These are phyloP conservation scores for Somion occarium DNA, from an alignment of 1,284 basidiomycete species.

Conservation along the genomic window DNA sequence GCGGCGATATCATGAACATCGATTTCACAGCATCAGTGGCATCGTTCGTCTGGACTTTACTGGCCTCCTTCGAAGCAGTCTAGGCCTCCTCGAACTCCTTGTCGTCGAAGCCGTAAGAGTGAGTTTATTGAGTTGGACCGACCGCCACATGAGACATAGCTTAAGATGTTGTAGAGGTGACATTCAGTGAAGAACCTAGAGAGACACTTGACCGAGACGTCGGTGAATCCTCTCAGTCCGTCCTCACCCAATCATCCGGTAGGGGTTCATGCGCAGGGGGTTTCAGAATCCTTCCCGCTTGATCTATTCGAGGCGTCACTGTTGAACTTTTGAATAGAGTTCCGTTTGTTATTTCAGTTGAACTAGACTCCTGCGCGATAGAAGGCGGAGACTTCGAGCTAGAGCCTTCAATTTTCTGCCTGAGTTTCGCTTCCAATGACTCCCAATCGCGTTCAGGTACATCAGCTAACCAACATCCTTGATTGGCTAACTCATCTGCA, in stretches of 20 bases:
- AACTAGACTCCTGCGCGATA: too few relatives aligned
- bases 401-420: slow-evolving; percentile 34
- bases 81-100: slow-evolving; percentile 90
- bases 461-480: slow-evolving; percentile 40
- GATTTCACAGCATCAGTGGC: slow-evolving; percentile 73
- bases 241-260: neutral
- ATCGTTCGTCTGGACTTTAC: slow-evolving; percentile 78
- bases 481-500: slow-evolving; percentile 66
- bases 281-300: neutral
- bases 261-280: neutral
- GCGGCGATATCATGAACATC: slow-evolving; percentile 94
- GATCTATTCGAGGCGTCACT: too few relatives aligned
- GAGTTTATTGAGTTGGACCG: too few relatives aligned
- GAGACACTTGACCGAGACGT: neutral
- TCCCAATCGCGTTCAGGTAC: slow-evolving; percentile 49
- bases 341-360: neutral
- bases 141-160: too few relatives aligned
- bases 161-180: too few relatives aligned
- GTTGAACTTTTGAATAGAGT: too few relatives aligned
- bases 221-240: neutral
- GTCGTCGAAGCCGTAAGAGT: slow-evolving; percentile 85
- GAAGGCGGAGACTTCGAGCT: too few relatives aligned
- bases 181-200: too few relatives aligned
- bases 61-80: slow-evolving; percentile 85
- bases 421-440: slow-evolving; percentile 9